phyloP scores from a whole-genome alignment of 352 stramenopile genomes.

The Phytophthora lateralis region DNA sequence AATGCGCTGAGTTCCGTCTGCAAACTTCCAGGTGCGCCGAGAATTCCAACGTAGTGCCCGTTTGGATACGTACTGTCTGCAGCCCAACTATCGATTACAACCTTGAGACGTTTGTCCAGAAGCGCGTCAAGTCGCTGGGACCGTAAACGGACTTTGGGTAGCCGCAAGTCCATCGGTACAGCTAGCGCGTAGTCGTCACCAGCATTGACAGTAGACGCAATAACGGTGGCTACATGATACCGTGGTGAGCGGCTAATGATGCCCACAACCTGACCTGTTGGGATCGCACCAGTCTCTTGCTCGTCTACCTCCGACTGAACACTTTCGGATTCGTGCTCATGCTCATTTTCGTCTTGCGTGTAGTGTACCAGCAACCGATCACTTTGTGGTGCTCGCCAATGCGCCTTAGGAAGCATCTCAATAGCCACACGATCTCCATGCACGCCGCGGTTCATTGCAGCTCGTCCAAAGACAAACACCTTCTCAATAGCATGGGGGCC shows the following conservation, averaged over 20 bases:
- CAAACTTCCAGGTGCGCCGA: slow-evolving; percentile 64
- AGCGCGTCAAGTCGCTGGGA: slow-evolving; percentile 78
- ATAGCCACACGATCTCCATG: slow-evolving; percentile 98
- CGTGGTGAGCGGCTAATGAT: slow-evolving; percentile 77
- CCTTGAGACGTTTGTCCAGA: slow-evolving; percentile 80
- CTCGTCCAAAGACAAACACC: slow-evolving; percentile 75
- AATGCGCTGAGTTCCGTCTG: slow-evolving; percentile 84
- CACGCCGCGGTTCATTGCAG: slow-evolving; percentile 96
- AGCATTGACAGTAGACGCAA: slow-evolving; percentile 60
- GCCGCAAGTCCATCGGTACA: slow-evolving; percentile 82
- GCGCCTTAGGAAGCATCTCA: slow-evolving; percentile 81
- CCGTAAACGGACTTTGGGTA: slow-evolving; percentile 82
- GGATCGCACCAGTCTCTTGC: slow-evolving; percentile 41
- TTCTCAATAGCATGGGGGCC: slow-evolving; percentile 47
- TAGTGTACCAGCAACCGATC: slow-evolving; percentile 79
- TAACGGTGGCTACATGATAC: slow-evolving; percentile 76
- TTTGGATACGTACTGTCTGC: slow-evolving; percentile 79
- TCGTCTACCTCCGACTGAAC: slow-evolving; percentile 10
- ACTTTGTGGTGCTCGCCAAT: slow-evolving; percentile 79
- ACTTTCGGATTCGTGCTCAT: slow-evolving; percentile 33
- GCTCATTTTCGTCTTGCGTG: slow-evolving; percentile 46
- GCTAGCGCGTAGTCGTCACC: slow-evolving; percentile 77
- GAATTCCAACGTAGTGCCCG: slow-evolving; percentile 80
- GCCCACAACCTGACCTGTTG: slow-evolving; percentile 85
- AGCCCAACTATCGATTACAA: slow-evolving; percentile 83